phyloP scores from a whole-genome alignment of 495 filamentous ascomycete genomes.

The Staphylotrichum tortipilum region DNA sequence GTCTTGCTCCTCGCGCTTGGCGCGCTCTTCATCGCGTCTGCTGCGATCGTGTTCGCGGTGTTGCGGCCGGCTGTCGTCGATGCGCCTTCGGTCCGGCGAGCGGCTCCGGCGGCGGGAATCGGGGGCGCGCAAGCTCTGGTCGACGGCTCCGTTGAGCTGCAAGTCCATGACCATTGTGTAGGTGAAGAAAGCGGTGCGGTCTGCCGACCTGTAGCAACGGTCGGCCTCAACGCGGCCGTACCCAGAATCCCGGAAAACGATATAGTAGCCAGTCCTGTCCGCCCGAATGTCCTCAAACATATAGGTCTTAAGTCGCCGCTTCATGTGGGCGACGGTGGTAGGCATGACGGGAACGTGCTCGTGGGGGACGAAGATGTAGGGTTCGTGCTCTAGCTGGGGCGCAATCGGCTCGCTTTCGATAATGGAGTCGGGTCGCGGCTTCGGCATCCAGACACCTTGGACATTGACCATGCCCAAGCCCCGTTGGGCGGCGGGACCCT shows the following conservation, averaged over 20 bases:
- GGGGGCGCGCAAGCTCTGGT: slow-evolving; percentile 46
- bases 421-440: slow-evolving; percentile 16
- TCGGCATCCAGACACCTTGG: slow-evolving; percentile 18
- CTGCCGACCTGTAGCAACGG: slow-evolving; percentile 61
- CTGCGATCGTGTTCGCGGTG: slow-evolving; percentile 36
- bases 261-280: slow-evolving; percentile 82
- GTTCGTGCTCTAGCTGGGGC: slow-evolving; percentile 62
- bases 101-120: slow-evolving; percentile 23
- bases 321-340: slow-evolving; percentile 75
- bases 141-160: slow-evolving; percentile 58
- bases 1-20: slow-evolving; percentile 36
- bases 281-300: slow-evolving; percentile 66
- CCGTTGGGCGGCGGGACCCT: slow-evolving; percentile 69
- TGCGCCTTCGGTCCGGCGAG: slow-evolving; percentile 22
- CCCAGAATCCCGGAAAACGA: slow-evolving; percentile 70
- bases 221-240: slow-evolving; percentile 71
- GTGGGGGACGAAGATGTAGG: slow-evolving; percentile 87
- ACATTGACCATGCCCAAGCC: slow-evolving; percentile 5
- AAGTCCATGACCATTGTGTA: slow-evolving; percentile 90
- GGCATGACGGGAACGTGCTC: slow-evolving; percentile 80
- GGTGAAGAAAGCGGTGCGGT: slow-evolving; percentile 75
- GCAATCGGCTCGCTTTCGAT: slow-evolving; percentile 45
- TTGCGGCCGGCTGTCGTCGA: slow-evolving; percentile 42
- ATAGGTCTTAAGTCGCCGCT: slow-evolving; percentile 73
- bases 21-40: slow-evolving; percentile 51